Conservation (phyloP, 75 land plant genomes). For the Chamaecyparis obtusa region DNA sequence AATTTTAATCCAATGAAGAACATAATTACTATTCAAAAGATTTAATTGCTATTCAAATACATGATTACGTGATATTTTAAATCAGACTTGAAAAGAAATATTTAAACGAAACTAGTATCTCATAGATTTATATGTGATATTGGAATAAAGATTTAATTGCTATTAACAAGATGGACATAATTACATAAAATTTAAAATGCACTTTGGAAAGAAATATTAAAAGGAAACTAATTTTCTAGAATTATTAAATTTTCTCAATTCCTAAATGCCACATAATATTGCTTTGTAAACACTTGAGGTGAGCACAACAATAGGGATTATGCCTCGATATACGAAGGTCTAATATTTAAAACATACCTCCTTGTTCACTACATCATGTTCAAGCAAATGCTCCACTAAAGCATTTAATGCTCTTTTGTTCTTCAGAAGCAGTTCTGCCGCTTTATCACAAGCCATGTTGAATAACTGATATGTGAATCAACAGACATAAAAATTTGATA, state of each 20-base stretch:
- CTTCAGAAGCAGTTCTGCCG: constrained; percentile 63
- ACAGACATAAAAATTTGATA: not conserved
- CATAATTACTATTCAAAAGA: not conserved
- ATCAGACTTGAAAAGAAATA: too few relatives aligned
- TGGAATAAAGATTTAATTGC: too few relatives aligned
- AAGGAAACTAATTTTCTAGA: not conserved
- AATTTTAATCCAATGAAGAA: too few relatives aligned
- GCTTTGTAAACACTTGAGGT: not conserved
- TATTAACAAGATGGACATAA: too few relatives aligned
- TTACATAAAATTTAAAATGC: too few relatives aligned
- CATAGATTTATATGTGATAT: not conserved
- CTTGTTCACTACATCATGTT: constrained; percentile 60
- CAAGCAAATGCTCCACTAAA: constrained; percentile 73
- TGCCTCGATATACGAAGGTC: not conserved
- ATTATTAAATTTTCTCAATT: not conserved
- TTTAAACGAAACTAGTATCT: not conserved
- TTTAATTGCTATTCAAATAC: too few relatives aligned
- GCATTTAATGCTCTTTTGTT: constrained; percentile 60
- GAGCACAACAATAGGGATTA: not conserved
- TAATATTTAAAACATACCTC: constrained; percentile 36
- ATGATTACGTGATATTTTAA: too few relatives aligned
- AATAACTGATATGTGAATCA: constrained; percentile 39
- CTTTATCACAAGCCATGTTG: constrained; percentile 70
- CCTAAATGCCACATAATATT: not conserved
- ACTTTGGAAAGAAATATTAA: not conserved